Evolutionary conservation across 169 alveolate genomes (phyloP).

Genomic region (Plasmodium ovale): DNA sequence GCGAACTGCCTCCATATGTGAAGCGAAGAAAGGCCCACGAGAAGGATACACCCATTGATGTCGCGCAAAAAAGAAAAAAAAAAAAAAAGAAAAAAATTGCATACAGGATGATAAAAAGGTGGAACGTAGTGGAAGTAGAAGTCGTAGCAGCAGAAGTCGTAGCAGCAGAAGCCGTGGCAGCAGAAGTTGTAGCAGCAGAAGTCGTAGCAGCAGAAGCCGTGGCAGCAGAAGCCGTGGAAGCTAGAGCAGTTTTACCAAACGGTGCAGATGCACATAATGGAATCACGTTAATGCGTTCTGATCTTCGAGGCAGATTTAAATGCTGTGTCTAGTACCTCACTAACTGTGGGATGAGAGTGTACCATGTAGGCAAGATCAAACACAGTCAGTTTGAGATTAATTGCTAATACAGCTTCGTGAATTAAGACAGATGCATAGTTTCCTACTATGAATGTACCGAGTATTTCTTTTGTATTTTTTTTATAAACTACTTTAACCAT

Average conservation of each 20-base stretch:
- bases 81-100: neutral
- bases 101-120: too few species aligned
- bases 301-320: conserved; percentile 78
- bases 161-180: too few species aligned
- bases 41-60: neutral
- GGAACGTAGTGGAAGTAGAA: too few species aligned
- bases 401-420: conserved; percentile 82
- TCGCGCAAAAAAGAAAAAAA: neutral
- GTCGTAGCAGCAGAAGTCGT: too few species aligned
- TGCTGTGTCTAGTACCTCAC: conserved; percentile 80
- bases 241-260: too few species aligned
- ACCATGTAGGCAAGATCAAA: conserved; percentile 75
- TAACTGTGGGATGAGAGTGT: conserved; percentile 85
- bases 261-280: too few species aligned
- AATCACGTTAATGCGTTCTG: conserved; percentile 78
- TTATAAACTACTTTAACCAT: conserved; percentile 78
- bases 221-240: too few species aligned
- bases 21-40: too few species aligned
- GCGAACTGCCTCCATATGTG: too few species aligned
- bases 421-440: conserved; percentile 80
- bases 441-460: conserved; percentile 81
- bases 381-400: conserved; percentile 58
- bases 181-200: too few species aligned
- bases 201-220: too few species aligned
- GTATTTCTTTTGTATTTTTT: conserved; percentile 73